Evolutionary conservation across 495 filamentous ascomycete species (phyloP), one percentile per base, ranked within the genome.

Genomic region (Aspergillus sclerotiicarbonarius): DNA sequence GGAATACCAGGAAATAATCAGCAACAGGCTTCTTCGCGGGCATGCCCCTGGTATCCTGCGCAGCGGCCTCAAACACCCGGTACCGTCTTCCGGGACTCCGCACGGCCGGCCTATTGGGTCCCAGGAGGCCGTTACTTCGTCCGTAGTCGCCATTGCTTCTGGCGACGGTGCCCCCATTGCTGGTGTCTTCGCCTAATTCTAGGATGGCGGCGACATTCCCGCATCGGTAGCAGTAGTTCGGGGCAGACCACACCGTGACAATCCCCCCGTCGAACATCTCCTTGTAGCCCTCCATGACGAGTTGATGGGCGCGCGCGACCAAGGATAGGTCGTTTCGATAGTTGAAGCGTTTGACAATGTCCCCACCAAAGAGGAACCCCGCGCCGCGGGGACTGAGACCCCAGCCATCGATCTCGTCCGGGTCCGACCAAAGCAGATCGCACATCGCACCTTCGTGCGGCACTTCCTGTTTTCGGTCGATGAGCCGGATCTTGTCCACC

Each of bases 381-480:
- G 94, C 94, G 9, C 94, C 94, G 41, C 94, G 90, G 0, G 94
- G 94, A 18, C 90, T 96, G 12, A 98, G 74, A 1, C 94, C 94
- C 94, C 94, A 98, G 46, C 93, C 94, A 68, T 97, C 93, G 63
- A 98, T 97, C 62, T 98, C 94, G 71, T 98, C 94, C 0, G 94
- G 94, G 72, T 98, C 94, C 6, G 90, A 96, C 94, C 94, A 98
- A 13, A 98, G 81, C 6, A 98, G 78, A 75, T 98, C 94, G 71
- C 94, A 98, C 94, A 98, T 98, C 62, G 94, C 91, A 52, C 94
- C 94, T 78, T 98, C 94, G 71, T 98, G 94, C 0, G 94, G 94
- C 3, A 98, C 94, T 72, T 98, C 94, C 74, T 98, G 94, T 72
- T 98, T 98, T 44, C 94, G 86, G 72, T 98, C 94, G 25, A 98